Evolutionary conservation across 352 stramenopile species (phyloP).

Genomic region (Phytopythium vexans): DNA sequence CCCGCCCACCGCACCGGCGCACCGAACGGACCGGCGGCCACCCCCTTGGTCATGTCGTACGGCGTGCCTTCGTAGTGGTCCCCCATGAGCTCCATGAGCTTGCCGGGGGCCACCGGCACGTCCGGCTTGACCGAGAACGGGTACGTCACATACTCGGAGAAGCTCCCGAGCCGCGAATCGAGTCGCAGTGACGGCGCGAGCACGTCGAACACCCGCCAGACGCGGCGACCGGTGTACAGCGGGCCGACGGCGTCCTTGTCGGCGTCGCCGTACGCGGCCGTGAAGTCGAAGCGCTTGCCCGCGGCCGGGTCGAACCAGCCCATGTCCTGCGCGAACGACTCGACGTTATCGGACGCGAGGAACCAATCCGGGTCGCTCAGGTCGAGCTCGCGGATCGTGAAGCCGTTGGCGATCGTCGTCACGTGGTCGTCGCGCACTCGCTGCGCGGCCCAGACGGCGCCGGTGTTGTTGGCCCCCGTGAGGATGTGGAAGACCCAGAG

Average conservation of each 20-base stretch:
- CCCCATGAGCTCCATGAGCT: slow-evolving; percentile 83
- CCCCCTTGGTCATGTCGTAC: slow-evolving; percentile 85
- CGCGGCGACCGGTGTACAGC: slow-evolving; percentile 75
- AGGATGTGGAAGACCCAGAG: slow-evolving; percentile 95
- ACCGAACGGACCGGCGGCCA: slow-evolving; percentile 89
- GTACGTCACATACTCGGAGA: slow-evolving; percentile 75
- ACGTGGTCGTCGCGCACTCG: slow-evolving; percentile 89
- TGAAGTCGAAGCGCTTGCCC: slow-evolving; percentile 66
- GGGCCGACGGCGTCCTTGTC: slow-evolving; percentile 57
- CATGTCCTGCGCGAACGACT: slow-evolving; percentile 78
- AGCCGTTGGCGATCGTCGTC: slow-evolving; percentile 90
- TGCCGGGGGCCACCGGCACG: slow-evolving; percentile 33
- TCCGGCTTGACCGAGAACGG: slow-evolving; percentile 90
- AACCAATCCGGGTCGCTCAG: slow-evolving; percentile 77
- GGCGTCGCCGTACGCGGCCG: slow-evolving; percentile 56
- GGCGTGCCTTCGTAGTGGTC: slow-evolving; percentile 90
- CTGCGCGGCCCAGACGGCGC: slow-evolving; percentile 92
- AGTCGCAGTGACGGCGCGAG: slow-evolving; percentile 76
- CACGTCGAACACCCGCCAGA: slow-evolving; percentile 88
- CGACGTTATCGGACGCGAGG: slow-evolving; percentile 87
- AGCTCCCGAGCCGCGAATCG: slow-evolving; percentile 51
- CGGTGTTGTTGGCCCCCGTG: slow-evolving; percentile 80
- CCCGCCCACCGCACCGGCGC: slow-evolving; percentile 81
- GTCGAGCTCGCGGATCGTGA: slow-evolving; percentile 90
- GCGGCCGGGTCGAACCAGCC: slow-evolving; percentile 73